Evolutionary conservation across 2,329 filamentous ascomycete genomes (phyloP).

Genomic region (Chlorencoelia australis): DNA sequence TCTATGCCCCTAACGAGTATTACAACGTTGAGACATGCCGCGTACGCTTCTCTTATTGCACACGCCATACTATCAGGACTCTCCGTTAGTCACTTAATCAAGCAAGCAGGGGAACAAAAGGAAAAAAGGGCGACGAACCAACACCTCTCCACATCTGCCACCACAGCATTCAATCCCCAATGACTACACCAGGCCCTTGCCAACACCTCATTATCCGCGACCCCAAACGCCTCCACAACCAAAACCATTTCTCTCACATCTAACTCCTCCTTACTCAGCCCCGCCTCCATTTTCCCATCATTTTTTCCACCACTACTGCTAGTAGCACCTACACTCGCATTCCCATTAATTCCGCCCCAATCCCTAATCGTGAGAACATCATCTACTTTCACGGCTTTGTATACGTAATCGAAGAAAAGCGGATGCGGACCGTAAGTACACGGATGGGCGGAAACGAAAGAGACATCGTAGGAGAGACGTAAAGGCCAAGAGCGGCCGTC

Average conservation of each 20-base stretch:
- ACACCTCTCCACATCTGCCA: slow-evolving; percentile 58
- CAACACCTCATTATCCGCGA: slow-evolving; percentile 65
- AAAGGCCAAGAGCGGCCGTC: slow-evolving; percentile 54
- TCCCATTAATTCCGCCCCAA: slow-evolving; percentile 37
- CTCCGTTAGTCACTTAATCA: slow-evolving; percentile 27
- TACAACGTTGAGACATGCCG: slow-evolving; percentile 61
- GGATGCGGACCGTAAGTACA: slow-evolving; percentile 56
- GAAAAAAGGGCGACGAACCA: too few relatives aligned
- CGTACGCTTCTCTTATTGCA: slow-evolving; percentile 66
- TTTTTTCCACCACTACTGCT: background rate
- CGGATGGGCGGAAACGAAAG: slow-evolving; percentile 56
- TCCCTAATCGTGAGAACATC: slow-evolving; percentile 55
- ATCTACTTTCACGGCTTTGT: slow-evolving; percentile 49
- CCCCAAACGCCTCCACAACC: slow-evolving; percentile 63
- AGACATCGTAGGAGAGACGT: slow-evolving; percentile 52
- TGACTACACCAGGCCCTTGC: slow-evolving; percentile 69
- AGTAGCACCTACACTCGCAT: too few relatives aligned
- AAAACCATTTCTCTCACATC: slow-evolving; percentile 56
- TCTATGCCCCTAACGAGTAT: slow-evolving; percentile 57
- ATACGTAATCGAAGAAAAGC: slow-evolving; percentile 62
- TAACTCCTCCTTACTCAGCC: slow-evolving; percentile 25
- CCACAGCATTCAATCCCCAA: slow-evolving; percentile 61
- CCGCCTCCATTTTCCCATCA: background rate
- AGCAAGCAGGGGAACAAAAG: background rate
- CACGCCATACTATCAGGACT: slow-evolving; percentile 63